These are phyloP conservation scores for Thalassiosira allenii DNA, from an alignment of 352 stramenopile species.

Conservation along the genomic window DNA sequence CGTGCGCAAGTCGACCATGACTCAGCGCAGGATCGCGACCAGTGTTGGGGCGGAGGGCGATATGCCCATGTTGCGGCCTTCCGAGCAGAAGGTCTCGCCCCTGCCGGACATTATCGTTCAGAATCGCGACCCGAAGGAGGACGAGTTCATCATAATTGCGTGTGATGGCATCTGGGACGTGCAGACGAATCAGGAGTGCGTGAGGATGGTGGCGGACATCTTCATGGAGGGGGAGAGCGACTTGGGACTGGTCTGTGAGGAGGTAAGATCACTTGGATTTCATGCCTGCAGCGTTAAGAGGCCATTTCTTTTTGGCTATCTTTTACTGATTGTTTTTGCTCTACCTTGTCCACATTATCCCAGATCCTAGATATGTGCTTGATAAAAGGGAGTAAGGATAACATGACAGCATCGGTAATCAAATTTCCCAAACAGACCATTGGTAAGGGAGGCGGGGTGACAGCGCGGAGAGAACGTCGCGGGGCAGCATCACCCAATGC, in stretches of 20 bases:
- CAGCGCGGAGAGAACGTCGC: constrained; percentile 51
- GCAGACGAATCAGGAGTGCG: constrained; percentile 87
- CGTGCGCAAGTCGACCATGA: background rate
- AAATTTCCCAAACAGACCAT: constrained; percentile 77
- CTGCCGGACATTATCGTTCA: constrained; percentile 88
- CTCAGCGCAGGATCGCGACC: background rate
- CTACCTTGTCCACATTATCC: background rate
- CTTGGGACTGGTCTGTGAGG: constrained; percentile 81
- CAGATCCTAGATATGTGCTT: constrained; percentile 81
- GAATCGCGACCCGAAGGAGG: constrained; percentile 66
- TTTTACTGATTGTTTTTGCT: background rate
- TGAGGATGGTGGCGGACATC: constrained; percentile 80
- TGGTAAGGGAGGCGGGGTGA: constrained; percentile 61
- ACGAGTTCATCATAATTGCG: constrained; percentile 89
- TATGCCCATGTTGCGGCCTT: constrained; percentile 52
- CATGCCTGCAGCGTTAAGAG: background rate
- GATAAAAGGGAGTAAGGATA: constrained; percentile 84
- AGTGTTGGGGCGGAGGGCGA: background rate
- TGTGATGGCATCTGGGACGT: constrained; percentile 93
- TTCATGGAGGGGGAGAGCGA: constrained; percentile 80
- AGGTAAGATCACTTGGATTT: constrained; percentile 56
- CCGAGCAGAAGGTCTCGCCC: constrained; percentile 89
- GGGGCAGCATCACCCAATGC: background rate
- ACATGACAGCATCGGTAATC: constrained; percentile 86
- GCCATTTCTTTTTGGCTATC: background rate